Evolutionary conservation across 2,329 filamentous ascomycete genomes (phyloP), one percentile per base, ranked within the genome.

Genomic region (Aspergillus brunneoviolaceus): DNA sequence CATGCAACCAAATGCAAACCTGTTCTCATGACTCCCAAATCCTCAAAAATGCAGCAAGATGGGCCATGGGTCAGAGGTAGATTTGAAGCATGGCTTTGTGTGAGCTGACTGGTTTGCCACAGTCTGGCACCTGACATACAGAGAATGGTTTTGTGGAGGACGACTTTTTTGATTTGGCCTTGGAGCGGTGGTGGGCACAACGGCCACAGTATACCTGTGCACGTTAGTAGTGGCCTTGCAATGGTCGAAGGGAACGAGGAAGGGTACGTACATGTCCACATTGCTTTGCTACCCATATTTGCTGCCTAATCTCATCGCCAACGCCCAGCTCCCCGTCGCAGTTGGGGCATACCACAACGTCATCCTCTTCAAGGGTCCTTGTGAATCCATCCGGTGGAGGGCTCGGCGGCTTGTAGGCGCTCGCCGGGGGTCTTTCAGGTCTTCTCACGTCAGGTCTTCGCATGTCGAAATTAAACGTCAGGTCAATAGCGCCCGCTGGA

Each of bases 251-350:
- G 9, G 25, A 12, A 27, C 25, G 60, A 27, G 47, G 49, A 81
- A 45, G 39, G 39, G 6, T 29, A 3, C 85, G 75, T 84, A 98
- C 95, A 79, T 99, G 95, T 65, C 95, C 95, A 74, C 95, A 99
- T 55, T 84, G 84, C 76, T 93, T 96, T 39, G 95, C 83, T 0
- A 95, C 89, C 92, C 93, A 98, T 63, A 98, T 94, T 69, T 96
- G 90, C 71, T 91, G 88, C 76, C 96, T 92, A 35, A 80, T 72
- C 29, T 82, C 81, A 57, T 82, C 86, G 14, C 92, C 90, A 54
- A 89, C 87, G 5, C 91, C 89, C 16, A 99, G 79, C 76, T 98
- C 94, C 60, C 90, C 84, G 19, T 89, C 88, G 69, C 95, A 99
- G 60, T 91, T 91, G 0, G 94, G 91, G 72, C 95, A 99, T 1